Conservation (phyloP, 2,329 filamentous ascomycete genomes). For the Trichoderma oligosporum region DNA sequence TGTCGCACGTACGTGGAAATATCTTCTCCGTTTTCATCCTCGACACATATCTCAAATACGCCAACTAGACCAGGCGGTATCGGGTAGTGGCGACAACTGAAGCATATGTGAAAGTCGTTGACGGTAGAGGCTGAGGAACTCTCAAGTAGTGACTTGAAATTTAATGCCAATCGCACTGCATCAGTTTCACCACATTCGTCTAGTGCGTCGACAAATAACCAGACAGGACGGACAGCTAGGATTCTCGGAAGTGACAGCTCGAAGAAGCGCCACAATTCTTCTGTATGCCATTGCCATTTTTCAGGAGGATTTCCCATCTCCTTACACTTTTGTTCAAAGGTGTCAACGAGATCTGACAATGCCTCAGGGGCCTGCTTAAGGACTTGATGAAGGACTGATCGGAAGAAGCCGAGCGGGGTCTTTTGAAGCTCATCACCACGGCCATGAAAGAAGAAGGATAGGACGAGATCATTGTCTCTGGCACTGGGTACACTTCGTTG, state of each 20-base stretch:
- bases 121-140: neutral
- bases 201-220: slow-evolving; percentile 35
- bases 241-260: slow-evolving; percentile 23
- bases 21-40: slow-evolving; percentile 31
- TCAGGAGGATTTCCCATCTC: slow-evolving; percentile 20
- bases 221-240: slow-evolving; percentile 23
- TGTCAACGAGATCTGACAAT: slow-evolving; percentile 21
- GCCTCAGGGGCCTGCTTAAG: slow-evolving; percentile 27
- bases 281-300: slow-evolving; percentile 29
- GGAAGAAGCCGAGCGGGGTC: slow-evolving; percentile 33
- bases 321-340: slow-evolving; percentile 19
- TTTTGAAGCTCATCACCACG: slow-evolving; percentile 33
- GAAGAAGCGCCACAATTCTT: slow-evolving; percentile 26
- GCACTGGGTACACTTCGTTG: neutral
- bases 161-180: slow-evolving; percentile 23
- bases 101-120: slow-evolving; percentile 29
- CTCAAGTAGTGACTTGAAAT: slow-evolving; percentile 20
- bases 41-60: slow-evolving; percentile 28
- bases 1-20: slow-evolving; percentile 30
- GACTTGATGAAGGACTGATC: slow-evolving; percentile 35
- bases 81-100: slow-evolving; percentile 34
- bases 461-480: slow-evolving; percentile 19
- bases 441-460: slow-evolving; percentile 38
- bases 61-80: slow-evolving; percentile 23
- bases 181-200: slow-evolving; percentile 32